Evolutionary conservation across 208 protist species (phyloP).

Genomic region (Leptomonas seymouri): DNA sequence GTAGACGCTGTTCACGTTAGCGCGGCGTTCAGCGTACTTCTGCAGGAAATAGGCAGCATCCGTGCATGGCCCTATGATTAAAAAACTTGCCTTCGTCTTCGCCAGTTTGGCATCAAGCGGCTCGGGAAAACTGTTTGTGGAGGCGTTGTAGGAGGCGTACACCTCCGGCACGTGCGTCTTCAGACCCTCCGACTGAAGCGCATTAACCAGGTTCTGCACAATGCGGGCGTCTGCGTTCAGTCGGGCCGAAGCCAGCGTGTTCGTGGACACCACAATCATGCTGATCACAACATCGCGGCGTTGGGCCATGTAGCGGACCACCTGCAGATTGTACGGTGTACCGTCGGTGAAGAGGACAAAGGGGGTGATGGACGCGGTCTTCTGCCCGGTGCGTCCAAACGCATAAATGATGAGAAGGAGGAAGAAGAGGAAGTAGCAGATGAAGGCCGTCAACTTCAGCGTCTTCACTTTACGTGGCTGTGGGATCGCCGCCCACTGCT

Average conservation of each 20-base stretch:
- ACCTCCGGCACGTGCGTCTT: constrained; percentile 38
- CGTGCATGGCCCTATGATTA: constrained; percentile 65
- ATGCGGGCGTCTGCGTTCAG: constrained; percentile 25
- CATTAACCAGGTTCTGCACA: constrained; percentile 33
- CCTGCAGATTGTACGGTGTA: constrained; percentile 55
- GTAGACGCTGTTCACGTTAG: constrained; percentile 37
- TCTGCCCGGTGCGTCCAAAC: constrained; percentile 63
- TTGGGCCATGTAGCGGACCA: constrained; percentile 68
- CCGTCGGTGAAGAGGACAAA: constrained; percentile 74
- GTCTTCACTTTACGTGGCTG: constrained; percentile 78
- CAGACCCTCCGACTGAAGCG: constrained; percentile 50
- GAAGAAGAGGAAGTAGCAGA: constrained; percentile 65
- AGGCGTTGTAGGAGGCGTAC: constrained; percentile 49
- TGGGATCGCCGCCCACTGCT: constrained; percentile 49
- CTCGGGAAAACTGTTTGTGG: constrained; percentile 27
- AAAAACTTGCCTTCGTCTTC: constrained; percentile 36
- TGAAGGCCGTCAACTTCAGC: constrained; percentile 50
- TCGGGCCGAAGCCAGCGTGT: constrained; percentile 33
- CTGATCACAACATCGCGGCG: constrained; percentile 57
- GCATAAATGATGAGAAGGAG: constrained; percentile 76
- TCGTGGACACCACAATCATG: constrained; percentile 67
- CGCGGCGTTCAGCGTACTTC: constrained; percentile 19
- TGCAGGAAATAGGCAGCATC: constrained; percentile 71
- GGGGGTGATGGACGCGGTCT: constrained; percentile 22
- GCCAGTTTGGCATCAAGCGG: constrained; percentile 38